Conservation (phyloP, 2,329 filamentous ascomycete species). For the Penicillium sp. region DNA sequence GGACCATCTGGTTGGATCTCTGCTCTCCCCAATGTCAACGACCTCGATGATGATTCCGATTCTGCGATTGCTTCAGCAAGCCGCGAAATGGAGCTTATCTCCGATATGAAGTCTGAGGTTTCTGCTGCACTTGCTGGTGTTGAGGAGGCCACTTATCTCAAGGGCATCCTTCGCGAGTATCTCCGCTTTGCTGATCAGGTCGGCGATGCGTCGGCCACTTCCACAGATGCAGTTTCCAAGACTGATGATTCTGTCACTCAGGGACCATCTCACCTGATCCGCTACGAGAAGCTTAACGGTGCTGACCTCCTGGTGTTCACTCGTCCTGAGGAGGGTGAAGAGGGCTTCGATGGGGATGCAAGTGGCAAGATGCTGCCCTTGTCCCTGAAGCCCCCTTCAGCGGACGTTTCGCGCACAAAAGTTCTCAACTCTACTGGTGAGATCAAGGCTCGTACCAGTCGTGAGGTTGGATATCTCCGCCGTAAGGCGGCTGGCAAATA, state of each 20-base stretch:
- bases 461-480: slow-evolving; percentile 76
- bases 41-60: slow-evolving; percentile 28
- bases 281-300: slow-evolving; percentile 45
- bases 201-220: slow-evolving; percentile 19
- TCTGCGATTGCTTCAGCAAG: slow-evolving; percentile 28
- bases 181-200: slow-evolving; percentile 46
- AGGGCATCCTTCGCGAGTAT: slow-evolving; percentile 52
- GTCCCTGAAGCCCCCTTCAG: slow-evolving; percentile 65
- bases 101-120: slow-evolving; percentile 54
- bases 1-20: slow-evolving; percentile 54
- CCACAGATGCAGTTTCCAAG: slow-evolving; percentile 14
- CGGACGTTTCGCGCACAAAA: slow-evolving; percentile 50
- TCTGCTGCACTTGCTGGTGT: slow-evolving; percentile 52
- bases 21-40: slow-evolving; percentile 39
- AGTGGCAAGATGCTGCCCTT: slow-evolving; percentile 65
- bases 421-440: slow-evolving; percentile 69
- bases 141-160: slow-evolving; percentile 52
- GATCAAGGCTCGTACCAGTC: slow-evolving; percentile 66
- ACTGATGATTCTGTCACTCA: slow-evolving; percentile 20
- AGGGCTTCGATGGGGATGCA: slow-evolving; percentile 37
- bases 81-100: slow-evolving; percentile 50
- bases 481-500: slow-evolving; percentile 82
- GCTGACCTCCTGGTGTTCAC: slow-evolving; percentile 43
- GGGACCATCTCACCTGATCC: slow-evolving; percentile 32
- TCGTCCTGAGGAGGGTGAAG: slow-evolving; percentile 32